Base-by-base conservation (phyloP, 2,329 filamentous ascomycete species). In the Ploettnerulaceae sp. region DNA sequence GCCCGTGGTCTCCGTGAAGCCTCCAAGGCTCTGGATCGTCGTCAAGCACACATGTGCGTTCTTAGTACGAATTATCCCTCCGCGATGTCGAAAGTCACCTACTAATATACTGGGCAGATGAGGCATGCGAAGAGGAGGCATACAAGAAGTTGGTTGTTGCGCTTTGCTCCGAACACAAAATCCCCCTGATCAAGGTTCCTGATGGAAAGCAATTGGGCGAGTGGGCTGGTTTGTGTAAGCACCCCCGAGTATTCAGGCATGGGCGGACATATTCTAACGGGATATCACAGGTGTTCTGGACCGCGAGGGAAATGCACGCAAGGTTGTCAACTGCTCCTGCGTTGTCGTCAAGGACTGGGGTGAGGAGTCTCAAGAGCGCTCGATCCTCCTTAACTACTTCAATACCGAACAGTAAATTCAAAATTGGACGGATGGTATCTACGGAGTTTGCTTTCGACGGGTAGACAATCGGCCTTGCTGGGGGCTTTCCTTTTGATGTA, bases 271-370 rank as follows among this genome's bases (percentile, higher is more conserved):
- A 39, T 24, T 33, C 48, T 22, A 37, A 57, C 58, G 43, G 58
- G 41, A 34, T 8, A 35, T 14, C 25, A 57, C 53, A 96, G 91
- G 91, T 77, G 90, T 96, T 65, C 84, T 98, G 67, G 93, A 98
- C 79, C 91, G 93, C 69, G 93, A 98, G 77, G 93, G 93, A 66
- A 98, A 98, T 76, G 89, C 93, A 67, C 88, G 93, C 76, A 98
- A 98, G 86, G 91, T 98, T 64, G 93, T 98, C 79, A 98, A 98
- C 87, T 98, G 93, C 89, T 97, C 91, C 69, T 97, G 93, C 81
- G 93, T 98, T 67, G 93, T 98, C 57, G 93, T 98, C 68, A 91
- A 93, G 80, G 90, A 98, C 75, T 98, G 93, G 93, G 93, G 93
- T 82, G 93, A 97, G 83, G 93, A 98, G 81, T 94, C 87, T 62